Base-by-base conservation (phyloP, 2,329 filamentous ascomycete genomes). In the Cadophora malorum region DNA sequence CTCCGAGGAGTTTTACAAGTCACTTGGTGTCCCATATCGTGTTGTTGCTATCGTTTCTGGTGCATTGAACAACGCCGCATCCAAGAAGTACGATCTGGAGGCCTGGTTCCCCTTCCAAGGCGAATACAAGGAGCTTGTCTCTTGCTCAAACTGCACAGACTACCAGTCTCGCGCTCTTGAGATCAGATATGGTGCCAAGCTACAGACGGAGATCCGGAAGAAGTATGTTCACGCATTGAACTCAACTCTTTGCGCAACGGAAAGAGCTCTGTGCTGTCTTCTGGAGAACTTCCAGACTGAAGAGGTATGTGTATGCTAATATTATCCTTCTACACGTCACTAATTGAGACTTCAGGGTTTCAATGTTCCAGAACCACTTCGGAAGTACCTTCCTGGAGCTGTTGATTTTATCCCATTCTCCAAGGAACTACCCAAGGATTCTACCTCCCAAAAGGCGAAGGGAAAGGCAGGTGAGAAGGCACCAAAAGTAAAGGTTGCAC, bases 51-150 rank as follows among this genome's bases (percentile, higher is more conserved):
- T 99, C 72, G 96, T 98, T 67, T 97, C 93, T n/a, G 95, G 95
- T 4, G 96, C 96, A 0, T 83, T 99, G 76, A 97, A 97, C 82
- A 96, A 94, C 75, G 91, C 91, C 1, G 90, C 90, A 4, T 84
- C 93, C 33, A 97, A 97, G 86, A 99, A 99, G 82, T 94, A 91
- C 79, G 96, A 99, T 77, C 86, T 99, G 25, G 96, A 99, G 80
- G 95, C 96, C 2, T 97, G 94, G 93, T 97, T 97, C 80, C 94
- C 93, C 19, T 96, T 92, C 85, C 94, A 98, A 80, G 91, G 91
- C 75, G 96, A 98, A 81, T 99, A 98, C 86, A 98, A 98, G 83
- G 96, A 98, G 83, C 88, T 99, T 33, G 96, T 98, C 62, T 97
- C 93, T 23, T 97, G 94, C 86, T 97, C 93, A 70, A 99, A 99